phyloP scores from a whole-genome alignment of 768 basidiomycete genomes.

The Holtermannia corniformis region DNA sequence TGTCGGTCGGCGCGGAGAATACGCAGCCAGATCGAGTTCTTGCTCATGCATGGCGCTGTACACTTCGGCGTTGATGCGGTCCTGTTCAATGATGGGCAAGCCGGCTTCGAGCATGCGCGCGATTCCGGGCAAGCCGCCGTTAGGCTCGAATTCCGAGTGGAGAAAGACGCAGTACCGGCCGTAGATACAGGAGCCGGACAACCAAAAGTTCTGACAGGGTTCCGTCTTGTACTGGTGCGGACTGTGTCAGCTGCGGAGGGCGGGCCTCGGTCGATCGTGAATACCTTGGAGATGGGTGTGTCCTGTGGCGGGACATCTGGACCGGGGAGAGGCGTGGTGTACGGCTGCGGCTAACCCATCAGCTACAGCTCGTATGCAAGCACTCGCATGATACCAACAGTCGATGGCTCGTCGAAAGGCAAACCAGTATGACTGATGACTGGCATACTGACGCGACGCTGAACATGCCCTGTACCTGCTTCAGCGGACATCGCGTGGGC shows the following conservation, averaged over 20 bases:
- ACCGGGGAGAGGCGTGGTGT: too few relatives aligned
- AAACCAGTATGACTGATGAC: neutral
- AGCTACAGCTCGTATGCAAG: too few relatives aligned
- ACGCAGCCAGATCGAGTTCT: neutral
- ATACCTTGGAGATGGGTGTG: too few relatives aligned
- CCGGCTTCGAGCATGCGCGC: neutral
- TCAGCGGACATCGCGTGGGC: too few relatives aligned
- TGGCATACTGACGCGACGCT: neutral
- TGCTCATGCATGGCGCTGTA: neutral
- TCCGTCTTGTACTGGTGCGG: neutral
- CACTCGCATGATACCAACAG: too few relatives aligned
- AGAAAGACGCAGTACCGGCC: neutral
- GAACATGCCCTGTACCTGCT: too few relatives aligned
- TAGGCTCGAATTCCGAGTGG: neutral
- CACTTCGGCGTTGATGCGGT: neutral
- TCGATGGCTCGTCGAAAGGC: too few relatives aligned
- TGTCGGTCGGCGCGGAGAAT: neutral
- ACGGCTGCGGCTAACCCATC: too few relatives aligned
- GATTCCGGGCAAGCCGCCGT: neutral
- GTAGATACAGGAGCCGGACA: neutral
- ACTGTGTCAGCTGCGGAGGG: too few relatives aligned
- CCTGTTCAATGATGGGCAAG: neutral
- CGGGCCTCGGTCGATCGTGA: too few relatives aligned
- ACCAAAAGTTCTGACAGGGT: neutral
- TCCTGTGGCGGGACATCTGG: too few relatives aligned